Percentiles rank a stretch among this genome's conserved stretches.
phyloP scores from a whole-genome alignment of 306 rosid species.

The Echinosophora koreensis region DNA sequence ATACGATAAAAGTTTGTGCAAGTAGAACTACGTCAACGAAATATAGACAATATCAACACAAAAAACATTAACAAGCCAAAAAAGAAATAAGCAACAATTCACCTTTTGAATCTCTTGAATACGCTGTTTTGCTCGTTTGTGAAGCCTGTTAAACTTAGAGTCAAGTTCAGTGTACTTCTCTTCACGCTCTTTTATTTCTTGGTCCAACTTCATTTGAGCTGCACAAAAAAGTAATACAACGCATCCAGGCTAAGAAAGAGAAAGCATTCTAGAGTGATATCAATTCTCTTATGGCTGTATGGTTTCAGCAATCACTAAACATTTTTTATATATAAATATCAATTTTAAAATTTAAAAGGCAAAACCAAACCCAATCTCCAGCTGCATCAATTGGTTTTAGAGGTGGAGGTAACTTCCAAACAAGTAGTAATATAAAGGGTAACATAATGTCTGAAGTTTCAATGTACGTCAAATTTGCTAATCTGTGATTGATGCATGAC shows the following conservation, averaged over 20 bases:
- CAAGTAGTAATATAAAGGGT: constrained; percentile 16
- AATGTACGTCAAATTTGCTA: constrained; percentile 30
- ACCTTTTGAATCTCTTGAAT: constrained; percentile 98
- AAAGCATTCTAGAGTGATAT: constrained; percentile 28
- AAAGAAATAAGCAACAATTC: constrained; percentile 40
- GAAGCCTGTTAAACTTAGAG: constrained; percentile 88
- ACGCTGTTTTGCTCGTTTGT: constrained; percentile 97
- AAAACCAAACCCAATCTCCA: constrained; percentile 36
- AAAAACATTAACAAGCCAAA: constrained; percentile 21
- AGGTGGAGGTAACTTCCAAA: constrained; percentile 22
- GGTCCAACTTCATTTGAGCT: constrained; percentile 83
- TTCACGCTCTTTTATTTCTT: constrained; percentile 88
- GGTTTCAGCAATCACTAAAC: constrained; percentile 18
- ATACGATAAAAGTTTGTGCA: constrained; percentile 7
- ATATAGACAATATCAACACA: constrained; percentile 19
- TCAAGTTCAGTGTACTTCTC: constrained; percentile 96
- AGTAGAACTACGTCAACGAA: constrained; percentile 36
- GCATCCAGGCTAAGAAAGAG: constrained; percentile 47
- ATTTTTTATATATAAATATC: neutral
- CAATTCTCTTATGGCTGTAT: constrained; percentile 22
- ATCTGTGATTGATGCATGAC: constrained; percentile 14
- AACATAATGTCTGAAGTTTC: constrained; percentile 19
- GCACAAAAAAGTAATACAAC: constrained; percentile 48
- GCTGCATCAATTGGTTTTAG: constrained; percentile 37
- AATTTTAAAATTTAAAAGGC: constrained; percentile 29